Base-by-base conservation (phyloP, 345 rosid species). In the Camelina hispida region DNA sequence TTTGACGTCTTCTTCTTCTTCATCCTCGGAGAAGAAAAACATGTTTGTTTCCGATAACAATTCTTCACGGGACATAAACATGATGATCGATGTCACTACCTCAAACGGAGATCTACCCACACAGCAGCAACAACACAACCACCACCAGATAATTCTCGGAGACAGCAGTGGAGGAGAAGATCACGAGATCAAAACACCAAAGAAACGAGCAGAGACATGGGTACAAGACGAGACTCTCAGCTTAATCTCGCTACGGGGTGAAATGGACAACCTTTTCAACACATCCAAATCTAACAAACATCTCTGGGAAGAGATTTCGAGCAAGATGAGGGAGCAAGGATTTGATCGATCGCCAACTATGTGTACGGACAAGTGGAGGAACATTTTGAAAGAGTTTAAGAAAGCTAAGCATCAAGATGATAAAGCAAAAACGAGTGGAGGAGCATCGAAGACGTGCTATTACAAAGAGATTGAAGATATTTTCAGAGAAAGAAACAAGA, bases 361-460 rank as follows among this genome's bases (percentile, higher is more conserved):
- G 99, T 96, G 99, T 51, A 96, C 98, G 0, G 99, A 96, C 63
- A 93, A 96, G 83, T 96, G 99, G 99, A 87, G 99, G 85, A 96
- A 96, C 63, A 65, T 96, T 71, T 69, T 96, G 74, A 96, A 96
- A 84, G 99, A 93, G 85, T 93, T 84, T 34, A 96, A 96, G 86
- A 96, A 96, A 71, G 87, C 88, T 43, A 93, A 83, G 80, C 83
- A 87, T 68, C 95, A 86, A 34, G 88, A 90, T 9, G 52, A 47
- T 47, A 84, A 87, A 70, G 90, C 84, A 13, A 1, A 50, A 13
- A 1, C 66, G 5, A 81, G 86, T 54, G 94, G 93, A 52, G 78
- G 23, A 23, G 81, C 91, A 3, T 88, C 89, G 3, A 95, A 89
- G 85, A 92, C 89, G 97, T 88, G 92, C 8, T 89, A 87, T 77